A percentile compares a stretch with the other conserved stretches of the same genome.
Evolutionary conservation across 768 basidiomycete species (phyloP).

Genomic region (Amanita brunnescens): DNA sequence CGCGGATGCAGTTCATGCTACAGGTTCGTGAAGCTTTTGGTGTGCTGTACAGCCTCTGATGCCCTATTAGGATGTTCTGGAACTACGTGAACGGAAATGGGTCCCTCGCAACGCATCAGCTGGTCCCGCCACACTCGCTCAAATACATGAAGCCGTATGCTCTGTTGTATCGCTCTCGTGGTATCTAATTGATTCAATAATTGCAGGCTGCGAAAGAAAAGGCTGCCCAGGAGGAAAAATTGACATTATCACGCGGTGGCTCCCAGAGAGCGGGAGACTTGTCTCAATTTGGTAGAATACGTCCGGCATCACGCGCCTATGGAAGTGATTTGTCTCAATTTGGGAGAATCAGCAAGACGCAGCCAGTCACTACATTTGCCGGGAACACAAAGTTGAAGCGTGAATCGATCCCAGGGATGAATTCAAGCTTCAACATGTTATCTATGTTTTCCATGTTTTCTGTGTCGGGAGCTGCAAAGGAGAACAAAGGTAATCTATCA

Average conservation of each 20-base stretch:
- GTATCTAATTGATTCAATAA: constrained; percentile 3
- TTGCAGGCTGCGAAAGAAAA: constrained; percentile 76
- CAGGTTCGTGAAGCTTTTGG: constrained; percentile 46
- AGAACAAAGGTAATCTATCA: constrained; percentile 36
- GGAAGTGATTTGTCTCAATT: constrained; percentile 82
- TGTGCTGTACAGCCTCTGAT: constrained; percentile 1
- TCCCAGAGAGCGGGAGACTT: constrained; percentile 77
- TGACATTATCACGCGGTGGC: constrained; percentile 77
- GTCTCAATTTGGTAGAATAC: constrained; percentile 54
- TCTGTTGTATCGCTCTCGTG: neutral
- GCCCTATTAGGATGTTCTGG: constrained; percentile 70
- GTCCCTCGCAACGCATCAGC: constrained; percentile 57
- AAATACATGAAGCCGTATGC: constrained; percentile 79
- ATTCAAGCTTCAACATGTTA: constrained; percentile 81
- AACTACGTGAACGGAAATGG: constrained; percentile 83
- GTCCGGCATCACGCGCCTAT: constrained; percentile 52
- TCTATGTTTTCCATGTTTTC: constrained; percentile 84
- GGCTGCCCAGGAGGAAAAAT: constrained; percentile 52
- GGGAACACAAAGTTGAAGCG: constrained; percentile 66
- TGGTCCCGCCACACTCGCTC: constrained; percentile 82
- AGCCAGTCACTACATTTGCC: constrained; percentile 58
- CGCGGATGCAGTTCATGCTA: constrained; percentile 96
- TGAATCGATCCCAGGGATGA: constrained; percentile 71
- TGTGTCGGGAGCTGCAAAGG: constrained; percentile 60
- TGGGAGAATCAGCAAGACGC: constrained; percentile 69